phyloP scores from a whole-genome alignment of 345 rosid genomes.

The Moricandia arvensis region DNA sequence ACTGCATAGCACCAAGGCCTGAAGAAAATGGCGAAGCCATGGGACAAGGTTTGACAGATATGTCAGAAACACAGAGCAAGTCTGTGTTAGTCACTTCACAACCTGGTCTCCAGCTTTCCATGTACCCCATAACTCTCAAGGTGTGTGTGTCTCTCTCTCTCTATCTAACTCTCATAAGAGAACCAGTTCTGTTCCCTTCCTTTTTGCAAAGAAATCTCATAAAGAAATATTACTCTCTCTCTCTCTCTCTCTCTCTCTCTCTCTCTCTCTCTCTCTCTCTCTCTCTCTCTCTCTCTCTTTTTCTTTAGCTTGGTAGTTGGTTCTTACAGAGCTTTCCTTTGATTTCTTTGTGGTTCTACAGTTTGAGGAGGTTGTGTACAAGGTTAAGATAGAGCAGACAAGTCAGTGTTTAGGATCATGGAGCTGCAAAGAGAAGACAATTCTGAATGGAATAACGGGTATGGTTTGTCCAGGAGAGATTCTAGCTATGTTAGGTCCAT shows the following conservation, averaged over 20 bases:
- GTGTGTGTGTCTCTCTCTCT: conserved; percentile 36
- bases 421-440: conserved; percentile 69
- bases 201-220: neutral
- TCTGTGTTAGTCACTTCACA: conserved; percentile 45
- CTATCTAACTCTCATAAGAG: neutral
- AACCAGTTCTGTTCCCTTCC: neutral
- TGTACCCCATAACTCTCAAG: conserved; percentile 78
- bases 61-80: conserved; percentile 46
- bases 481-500: conserved; percentile 96
- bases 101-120: conserved; percentile 44
- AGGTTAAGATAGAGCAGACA: conserved; percentile 63
- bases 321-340: conserved; percentile 8
- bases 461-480: conserved; percentile 89
- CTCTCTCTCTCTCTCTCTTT: too few relatives aligned
- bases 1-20: conserved; percentile 57
- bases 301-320: neutral
- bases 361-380: conserved; percentile 95
- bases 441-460: conserved; percentile 77
- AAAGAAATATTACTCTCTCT: neutral
- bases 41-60: conserved; percentile 41
- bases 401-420: conserved; percentile 53
- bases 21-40: conserved; percentile 43
- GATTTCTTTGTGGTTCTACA: conserved; percentile 38
- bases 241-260: too few relatives aligned
- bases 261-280: neutral